Evolutionary conservation across 2,329 filamentous ascomycete species (phyloP).

Genomic region (Myriosclerotinia scirpicola): DNA sequence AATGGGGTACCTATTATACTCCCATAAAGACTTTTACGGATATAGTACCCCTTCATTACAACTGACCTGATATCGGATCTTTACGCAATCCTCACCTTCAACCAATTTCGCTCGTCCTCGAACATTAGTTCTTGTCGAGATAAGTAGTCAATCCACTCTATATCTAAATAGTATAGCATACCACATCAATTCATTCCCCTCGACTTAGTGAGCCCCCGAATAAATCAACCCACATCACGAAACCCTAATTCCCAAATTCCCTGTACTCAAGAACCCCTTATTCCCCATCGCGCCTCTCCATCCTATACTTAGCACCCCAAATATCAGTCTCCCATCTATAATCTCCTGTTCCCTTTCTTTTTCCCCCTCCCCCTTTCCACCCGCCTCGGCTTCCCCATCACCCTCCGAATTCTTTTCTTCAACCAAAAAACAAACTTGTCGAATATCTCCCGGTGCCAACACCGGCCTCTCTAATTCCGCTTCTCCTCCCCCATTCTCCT

Average conservation of each 20-base stretch:
- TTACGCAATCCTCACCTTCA: too few species aligned
- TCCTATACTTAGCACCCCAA: constrained; percentile 81
- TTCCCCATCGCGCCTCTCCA: constrained; percentile 93
- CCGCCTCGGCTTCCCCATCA: constrained; percentile 41
- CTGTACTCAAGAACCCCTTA: constrained; percentile 81
- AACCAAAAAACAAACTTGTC: constrained; percentile 65
- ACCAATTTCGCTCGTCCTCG: too few species aligned
- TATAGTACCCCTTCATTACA: too few species aligned
- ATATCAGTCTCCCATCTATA: constrained; percentile 60
- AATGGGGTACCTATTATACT: too few species aligned
- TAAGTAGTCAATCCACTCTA: background rate
- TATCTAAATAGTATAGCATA: background rate
- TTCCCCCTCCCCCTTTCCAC: constrained; percentile 27
- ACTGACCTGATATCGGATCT: too few species aligned
- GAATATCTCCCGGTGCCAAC: constrained; percentile 61
- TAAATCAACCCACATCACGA: background rate
- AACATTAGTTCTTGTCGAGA: too few species aligned
- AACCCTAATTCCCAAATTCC: constrained; percentile 64
- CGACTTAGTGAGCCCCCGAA: background rate
- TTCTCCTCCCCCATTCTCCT: constrained; percentile 31
- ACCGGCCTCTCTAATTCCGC: constrained; percentile 55
- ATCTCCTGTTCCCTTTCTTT: constrained; percentile 41
- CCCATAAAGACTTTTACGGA: too few species aligned
- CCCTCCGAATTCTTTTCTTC: constrained; percentile 42
- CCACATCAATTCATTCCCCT: background rate